Conservation (phyloP, 2,329 filamentous ascomycete genomes). For the Delphinella strobiligena region DNA sequence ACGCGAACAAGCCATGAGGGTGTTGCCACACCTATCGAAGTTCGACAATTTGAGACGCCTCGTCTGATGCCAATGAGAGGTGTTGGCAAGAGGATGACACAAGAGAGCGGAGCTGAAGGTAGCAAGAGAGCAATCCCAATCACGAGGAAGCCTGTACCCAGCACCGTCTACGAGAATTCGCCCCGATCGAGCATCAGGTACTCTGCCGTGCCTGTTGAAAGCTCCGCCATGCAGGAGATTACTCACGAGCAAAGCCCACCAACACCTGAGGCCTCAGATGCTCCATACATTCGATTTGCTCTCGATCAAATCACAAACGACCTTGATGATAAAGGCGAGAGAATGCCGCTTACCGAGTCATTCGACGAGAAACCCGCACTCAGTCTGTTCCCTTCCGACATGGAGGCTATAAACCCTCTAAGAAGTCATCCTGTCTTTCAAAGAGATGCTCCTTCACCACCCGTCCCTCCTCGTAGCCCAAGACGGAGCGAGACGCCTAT, state of each 20-base stretch:
- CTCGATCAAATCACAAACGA: slow-evolving; percentile 74
- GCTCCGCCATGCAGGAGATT: slow-evolving; percentile 19
- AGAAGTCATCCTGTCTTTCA: not conserved
- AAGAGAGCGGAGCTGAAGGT: not conserved
- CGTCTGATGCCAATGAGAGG: slow-evolving; percentile 22
- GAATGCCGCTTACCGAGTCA: slow-evolving; percentile 19
- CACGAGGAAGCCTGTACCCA: slow-evolving; percentile 22
- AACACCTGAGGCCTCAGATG: slow-evolving; percentile 72
- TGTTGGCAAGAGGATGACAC: slow-evolving; percentile 16
- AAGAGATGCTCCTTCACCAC: not conserved
- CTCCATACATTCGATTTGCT: slow-evolving; percentile 79
- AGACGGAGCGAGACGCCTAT: not conserved
- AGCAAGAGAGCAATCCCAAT: slow-evolving; percentile 6
- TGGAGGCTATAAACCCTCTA: not conserved
- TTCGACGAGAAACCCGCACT: not conserved
- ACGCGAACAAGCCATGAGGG: slow-evolving; percentile 18
- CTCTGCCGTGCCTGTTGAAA: slow-evolving; percentile 10
- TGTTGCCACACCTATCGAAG: slow-evolving; percentile 12
- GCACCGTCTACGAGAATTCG: slow-evolving; percentile 15
- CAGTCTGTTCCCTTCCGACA: not conserved
- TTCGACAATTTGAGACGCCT: slow-evolving; percentile 12
- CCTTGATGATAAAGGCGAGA: slow-evolving; percentile 47
- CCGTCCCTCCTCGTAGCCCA: slow-evolving; percentile 4
- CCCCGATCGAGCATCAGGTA: slow-evolving; percentile 6
- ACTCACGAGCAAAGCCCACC: slow-evolving; percentile 28